Base-by-base conservation (phyloP, 2,329 filamentous ascomycete genomes). In the Cladosporium oxysporum region DNA sequence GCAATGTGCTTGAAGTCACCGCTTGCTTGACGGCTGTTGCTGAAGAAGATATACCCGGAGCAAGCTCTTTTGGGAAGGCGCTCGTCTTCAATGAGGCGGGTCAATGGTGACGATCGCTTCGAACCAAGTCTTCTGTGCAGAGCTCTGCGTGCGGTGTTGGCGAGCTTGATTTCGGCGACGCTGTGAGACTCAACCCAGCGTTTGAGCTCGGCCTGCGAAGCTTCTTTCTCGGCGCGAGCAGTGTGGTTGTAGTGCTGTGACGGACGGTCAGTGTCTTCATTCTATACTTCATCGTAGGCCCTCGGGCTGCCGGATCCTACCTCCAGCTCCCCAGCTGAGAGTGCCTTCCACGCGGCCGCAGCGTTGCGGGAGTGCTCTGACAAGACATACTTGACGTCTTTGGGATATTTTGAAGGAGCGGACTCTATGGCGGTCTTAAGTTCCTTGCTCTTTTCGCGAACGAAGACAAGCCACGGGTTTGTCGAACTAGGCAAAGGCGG, bases 121-220 rank as follows among this genome's bases (percentile, higher is more conserved):
- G 60, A 5, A 67, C 58, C 50, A 26, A 62, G 58, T 44, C 66
- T 72, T 41, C 66, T 72, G 21, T 74, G 73, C 21, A 84, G 70
- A 5, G 52, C 12, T 1, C 47, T 66, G 44, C 88, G 85, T 12
- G 88, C 88, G 12, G 69, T 72, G 74, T 91, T 91, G 65, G 88
- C 88, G 3, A 79, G 66, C 55, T 78, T 79, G 70, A 91, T 89
- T 72, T 88, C 75, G 5, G 84, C 78, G 11, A 85, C 83, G 1
- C 85, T 85, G 72, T 88, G 76, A 3, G 75, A 77, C 35, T 82
- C 74, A 23, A 90, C 75, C 85, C 86, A 91, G 66, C 80, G 73
- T 33, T 83, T 78, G 72, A 83, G 84, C 16, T 78, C 79, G 23
- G 77, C 76, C 23, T 75, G 70, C 59, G 82, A 83, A 16, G 78